These are phyloP conservation scores for Acidomyces sp. DNA, from an alignment of 495 filamentous ascomycete genomes.

Conservation along the genomic window DNA sequence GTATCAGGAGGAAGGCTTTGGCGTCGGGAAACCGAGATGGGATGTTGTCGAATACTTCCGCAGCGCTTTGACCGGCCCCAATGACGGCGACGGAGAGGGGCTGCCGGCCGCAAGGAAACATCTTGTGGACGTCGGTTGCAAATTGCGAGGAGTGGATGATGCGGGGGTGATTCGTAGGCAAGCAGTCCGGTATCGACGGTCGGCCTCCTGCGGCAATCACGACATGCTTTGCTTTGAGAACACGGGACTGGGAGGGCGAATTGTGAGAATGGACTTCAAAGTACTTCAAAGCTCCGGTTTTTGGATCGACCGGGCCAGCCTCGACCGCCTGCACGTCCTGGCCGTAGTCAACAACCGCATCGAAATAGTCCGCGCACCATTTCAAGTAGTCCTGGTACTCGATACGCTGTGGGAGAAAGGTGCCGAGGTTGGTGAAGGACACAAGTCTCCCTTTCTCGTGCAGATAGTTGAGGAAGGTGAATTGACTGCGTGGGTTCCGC, in stretches of 20 bases:
- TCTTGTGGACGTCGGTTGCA: constrained; percentile 38
- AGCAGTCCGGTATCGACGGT: constrained; percentile 51
- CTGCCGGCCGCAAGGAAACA: constrained; percentile 36
- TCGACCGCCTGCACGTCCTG: constrained; percentile 58
- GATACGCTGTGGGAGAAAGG: constrained; percentile 70
- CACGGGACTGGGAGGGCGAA: constrained; percentile 36
- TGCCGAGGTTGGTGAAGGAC: constrained; percentile 78
- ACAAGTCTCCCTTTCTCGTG: constrained; percentile 64
- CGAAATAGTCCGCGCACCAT: constrained; percentile 79
- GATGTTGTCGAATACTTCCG: constrained; percentile 87
- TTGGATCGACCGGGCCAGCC: constrained; percentile 24
- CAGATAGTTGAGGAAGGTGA: constrained; percentile 93
- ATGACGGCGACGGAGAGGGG: constrained; percentile 69
- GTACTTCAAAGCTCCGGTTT: constrained; percentile 33
- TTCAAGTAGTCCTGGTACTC: constrained; percentile 93
- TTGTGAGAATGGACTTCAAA: constrained; percentile 47
- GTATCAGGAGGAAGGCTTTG: constrained; percentile 62
- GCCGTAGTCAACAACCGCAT: constrained; percentile 62
- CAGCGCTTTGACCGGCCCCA: constrained; percentile 82
- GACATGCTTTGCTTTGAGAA: constrained; percentile 59
- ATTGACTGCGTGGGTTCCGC: constrained; percentile 73
- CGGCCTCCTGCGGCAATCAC: constrained; percentile 75
- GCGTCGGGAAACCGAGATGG: constrained; percentile 70
- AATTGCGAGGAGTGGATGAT: constrained; percentile 90
- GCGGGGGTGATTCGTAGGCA: constrained; percentile 42